Evolutionary conservation across 148 eudicot species (phyloP).

Genomic region (Suaeda aralocaspica): DNA sequence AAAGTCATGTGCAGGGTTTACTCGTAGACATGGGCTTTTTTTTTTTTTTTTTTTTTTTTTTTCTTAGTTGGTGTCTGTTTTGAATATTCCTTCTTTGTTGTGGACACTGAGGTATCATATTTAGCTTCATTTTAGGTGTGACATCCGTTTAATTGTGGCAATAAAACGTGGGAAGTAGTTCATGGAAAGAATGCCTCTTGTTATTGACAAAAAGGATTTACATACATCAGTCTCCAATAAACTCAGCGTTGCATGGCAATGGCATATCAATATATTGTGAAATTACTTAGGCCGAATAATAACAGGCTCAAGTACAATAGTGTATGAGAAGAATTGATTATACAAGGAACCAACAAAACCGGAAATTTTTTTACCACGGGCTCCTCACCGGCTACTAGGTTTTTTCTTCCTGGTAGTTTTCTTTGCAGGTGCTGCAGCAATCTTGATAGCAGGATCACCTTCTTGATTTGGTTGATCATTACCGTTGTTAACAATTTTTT

Average conservation of each 20-base stretch:
- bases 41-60: no score
- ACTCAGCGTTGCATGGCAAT: constrained; percentile 22
- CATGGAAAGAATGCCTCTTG: background rate
- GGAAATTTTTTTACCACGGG: background rate
- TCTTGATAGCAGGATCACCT: constrained; percentile 20
- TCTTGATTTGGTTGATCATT: constrained; percentile 17
- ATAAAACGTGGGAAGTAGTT: no score
- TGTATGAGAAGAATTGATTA: background rate
- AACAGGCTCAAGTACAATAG: constrained; percentile 14
- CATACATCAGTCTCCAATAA: constrained; percentile 9
- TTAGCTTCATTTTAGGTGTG: no score
- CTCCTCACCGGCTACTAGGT: constrained; percentile 19
- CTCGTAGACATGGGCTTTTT: no score
- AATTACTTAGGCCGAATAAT: constrained; percentile 17
- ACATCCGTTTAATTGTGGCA: no score
- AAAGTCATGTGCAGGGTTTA: no score
- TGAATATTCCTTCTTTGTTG: no score
- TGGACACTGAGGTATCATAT: no score
- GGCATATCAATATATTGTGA: background rate
- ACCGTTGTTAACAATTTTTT: constrained; percentile 19
- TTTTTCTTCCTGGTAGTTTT: constrained; percentile 28
- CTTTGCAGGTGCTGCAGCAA: constrained; percentile 26
- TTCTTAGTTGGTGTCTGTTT: no score
- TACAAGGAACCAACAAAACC: background rate
- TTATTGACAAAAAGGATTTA: constrained; percentile 7